Base-by-base conservation (phyloP, 805 yeast genomes). In the Yarrowia sp. region DNA sequence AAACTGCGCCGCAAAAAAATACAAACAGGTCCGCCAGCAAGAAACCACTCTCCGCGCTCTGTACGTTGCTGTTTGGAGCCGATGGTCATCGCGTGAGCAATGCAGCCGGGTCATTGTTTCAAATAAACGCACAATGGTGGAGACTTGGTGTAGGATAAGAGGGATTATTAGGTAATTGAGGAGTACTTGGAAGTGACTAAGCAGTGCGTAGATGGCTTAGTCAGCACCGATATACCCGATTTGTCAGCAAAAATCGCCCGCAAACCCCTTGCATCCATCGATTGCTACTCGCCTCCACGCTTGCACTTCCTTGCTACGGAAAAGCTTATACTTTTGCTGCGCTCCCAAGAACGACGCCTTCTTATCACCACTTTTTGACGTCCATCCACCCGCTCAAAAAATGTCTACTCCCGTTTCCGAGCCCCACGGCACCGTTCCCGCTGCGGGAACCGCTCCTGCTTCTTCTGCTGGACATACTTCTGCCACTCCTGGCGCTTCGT, bases 241-340 rank as follows among this genome's bases (percentile, higher is more conserved):
- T n/a, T n/a, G n/a, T n/a, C n/a, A n/a, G n/a, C n/a, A n/a, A n/a
- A n/a, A n/a, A n/a, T n/a, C n/a, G n/a, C n/a, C n/a, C n/a, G n/a
- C n/a, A n/a, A n/a, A n/a, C n/a, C n/a, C n/a, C n/a, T n/a, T n/a
- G n/a, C n/a, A n/a, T n/a, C n/a, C n/a, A n/a, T n/a, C n/a, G n/a
- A n/a, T n/a, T n/a, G n/a, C n/a, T n/a, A n/a, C n/a, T n/a, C n/a
- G n/a, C n/a, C n/a, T n/a, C n/a, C n/a, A n/a, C n/a, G n/a, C n/a
- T n/a, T 44, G 51, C 51, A 44, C 66, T 53, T 64, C 62, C 62
- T 64, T 65, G 44, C 64, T 64, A 24, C 65, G 19, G 63, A 53
- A 53, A 42, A 63, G 64, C 25, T 47, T 47, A n/a, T 42, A n/a
- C 18, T 21, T 19, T 32, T 32, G 35, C 55, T 32, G 19, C 29